Evolutionary conservation across 306 rosid species (phyloP).

Genomic region (Cajanus cajan): DNA sequence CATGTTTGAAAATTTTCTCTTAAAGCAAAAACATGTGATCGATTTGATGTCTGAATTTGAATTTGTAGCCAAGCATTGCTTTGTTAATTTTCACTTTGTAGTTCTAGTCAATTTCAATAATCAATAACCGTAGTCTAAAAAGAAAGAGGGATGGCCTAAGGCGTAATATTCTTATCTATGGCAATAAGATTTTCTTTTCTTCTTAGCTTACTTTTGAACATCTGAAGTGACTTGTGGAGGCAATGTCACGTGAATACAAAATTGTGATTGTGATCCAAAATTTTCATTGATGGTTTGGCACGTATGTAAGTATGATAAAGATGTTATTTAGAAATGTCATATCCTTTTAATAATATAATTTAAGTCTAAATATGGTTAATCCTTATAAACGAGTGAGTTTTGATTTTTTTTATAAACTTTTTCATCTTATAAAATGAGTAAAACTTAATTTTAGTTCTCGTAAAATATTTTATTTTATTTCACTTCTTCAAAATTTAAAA

Average conservation of each 20-base stretch:
- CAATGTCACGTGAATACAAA: constrained; percentile 8
- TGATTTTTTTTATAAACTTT: too few relatives aligned
- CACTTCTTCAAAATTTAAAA: too few relatives aligned
- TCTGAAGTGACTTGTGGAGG: constrained; percentile 18
- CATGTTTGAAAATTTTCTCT: constrained; percentile 3
- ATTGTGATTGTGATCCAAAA: constrained; percentile 8
- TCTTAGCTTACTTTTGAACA: background rate
- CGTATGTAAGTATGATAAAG: background rate
- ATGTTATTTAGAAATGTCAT: background rate
- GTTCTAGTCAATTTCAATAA: constrained; percentile 7
- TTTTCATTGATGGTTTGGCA: background rate
- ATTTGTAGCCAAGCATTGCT: background rate
- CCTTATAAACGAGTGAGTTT: too few relatives aligned
- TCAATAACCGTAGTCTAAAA: background rate
- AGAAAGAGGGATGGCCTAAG: background rate
- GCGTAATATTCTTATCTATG: background rate
- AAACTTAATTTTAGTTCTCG: too few relatives aligned
- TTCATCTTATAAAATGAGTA: too few relatives aligned
- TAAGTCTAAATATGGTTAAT: too few relatives aligned
- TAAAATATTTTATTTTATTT: too few relatives aligned
- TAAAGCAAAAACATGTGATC: constrained; percentile 5
- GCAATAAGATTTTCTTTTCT: background rate
- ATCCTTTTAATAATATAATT: background rate
- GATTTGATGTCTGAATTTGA: constrained; percentile 21
- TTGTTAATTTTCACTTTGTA: constrained; percentile 8